Conservation (phyloP, 352 stramenopile species). For the Pythium rishiriense region DNA sequence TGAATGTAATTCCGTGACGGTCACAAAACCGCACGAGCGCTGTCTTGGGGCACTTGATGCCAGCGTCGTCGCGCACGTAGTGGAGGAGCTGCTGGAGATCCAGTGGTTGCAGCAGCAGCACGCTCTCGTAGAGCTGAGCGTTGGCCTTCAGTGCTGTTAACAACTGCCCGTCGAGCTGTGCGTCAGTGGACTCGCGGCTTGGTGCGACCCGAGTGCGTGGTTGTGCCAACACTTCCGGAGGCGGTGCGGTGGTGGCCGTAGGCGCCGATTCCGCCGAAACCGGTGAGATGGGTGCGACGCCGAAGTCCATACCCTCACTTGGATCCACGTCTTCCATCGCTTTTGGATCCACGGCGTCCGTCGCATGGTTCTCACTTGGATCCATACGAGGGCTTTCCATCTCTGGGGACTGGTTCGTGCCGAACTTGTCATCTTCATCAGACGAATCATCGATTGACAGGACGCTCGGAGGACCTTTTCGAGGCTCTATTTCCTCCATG, state of each 20-base stretch:
- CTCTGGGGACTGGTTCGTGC: background rate
- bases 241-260: background rate
- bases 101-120: conserved; percentile 29
- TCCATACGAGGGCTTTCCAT: no score
- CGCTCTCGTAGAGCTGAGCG: conserved; percentile 21
- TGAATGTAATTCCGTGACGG: conserved; percentile 31
- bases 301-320: background rate
- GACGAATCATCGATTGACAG: conserved; percentile 18
- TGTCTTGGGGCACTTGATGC: conserved; percentile 26
- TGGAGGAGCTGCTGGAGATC: conserved; percentile 16
- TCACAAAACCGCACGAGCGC: conserved; percentile 25
- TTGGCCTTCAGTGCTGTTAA: conserved; percentile 27
- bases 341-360: background rate
- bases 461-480: conserved; percentile 3
- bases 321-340: background rate
- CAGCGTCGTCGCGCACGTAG: conserved; percentile 19
- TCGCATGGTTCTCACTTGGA: no score
- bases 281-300: background rate
- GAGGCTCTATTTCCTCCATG: background rate
- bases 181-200: background rate
- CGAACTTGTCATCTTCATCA: conserved; percentile 3
- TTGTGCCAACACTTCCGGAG: no score
- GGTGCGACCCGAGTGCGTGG: no score
- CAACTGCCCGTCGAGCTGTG: conserved; percentile 17
- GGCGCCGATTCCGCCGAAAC: no score